Base-by-base conservation (phyloP, 208 protist genomes). In the Strigomonas galati region DNA sequence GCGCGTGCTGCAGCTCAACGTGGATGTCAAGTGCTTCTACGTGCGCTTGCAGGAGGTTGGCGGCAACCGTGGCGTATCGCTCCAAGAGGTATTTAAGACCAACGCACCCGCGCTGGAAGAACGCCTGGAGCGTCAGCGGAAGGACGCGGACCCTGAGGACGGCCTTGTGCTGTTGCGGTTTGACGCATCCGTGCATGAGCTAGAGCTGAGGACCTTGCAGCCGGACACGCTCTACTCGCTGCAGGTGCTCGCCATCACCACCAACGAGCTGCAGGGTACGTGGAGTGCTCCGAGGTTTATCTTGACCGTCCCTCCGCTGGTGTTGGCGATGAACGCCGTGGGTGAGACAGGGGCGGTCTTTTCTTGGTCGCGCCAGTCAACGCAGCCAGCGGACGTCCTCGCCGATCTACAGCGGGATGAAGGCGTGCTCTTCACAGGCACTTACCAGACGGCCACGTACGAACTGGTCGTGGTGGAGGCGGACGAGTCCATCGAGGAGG, bases 21-120 rank as follows among this genome's bases (percentile, higher is more conserved):
- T 92, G 0, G 82, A 92, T 64, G 84, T 80, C 14, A 83, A 74
- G 9, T 78, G 78, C 12, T 93, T 83, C 69, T 96, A 88, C 62
- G 60, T 97, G 15, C 67, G 81, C 12, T 40, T 97, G 21, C 60
- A 82, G 55, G 89, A 97, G 74, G 30, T 94, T 12, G 54, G 53
- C 9, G 54, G 81, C 55, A 62, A 48, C 40, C 49, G 19, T 1
- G 40, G 40, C 1, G 40, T 46, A 15, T 2, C 40, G 40, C 40
- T 46, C 9, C 40, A 46, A 1, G 40, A 46, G 10, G 12, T 46
- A 1, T 46, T 19, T 15, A 46, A 4, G 9, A 46, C 3, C 40
- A 46, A 9, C 40, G 40, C 14, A 3, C n/a, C 54, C 21, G 62
- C 61, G 24, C 61, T 68, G 46, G 59, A 37, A 49, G 71, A 76